Conservation (phyloP, 2,329 filamentous ascomycete species). For the Trichoderma asperellum region DNA sequence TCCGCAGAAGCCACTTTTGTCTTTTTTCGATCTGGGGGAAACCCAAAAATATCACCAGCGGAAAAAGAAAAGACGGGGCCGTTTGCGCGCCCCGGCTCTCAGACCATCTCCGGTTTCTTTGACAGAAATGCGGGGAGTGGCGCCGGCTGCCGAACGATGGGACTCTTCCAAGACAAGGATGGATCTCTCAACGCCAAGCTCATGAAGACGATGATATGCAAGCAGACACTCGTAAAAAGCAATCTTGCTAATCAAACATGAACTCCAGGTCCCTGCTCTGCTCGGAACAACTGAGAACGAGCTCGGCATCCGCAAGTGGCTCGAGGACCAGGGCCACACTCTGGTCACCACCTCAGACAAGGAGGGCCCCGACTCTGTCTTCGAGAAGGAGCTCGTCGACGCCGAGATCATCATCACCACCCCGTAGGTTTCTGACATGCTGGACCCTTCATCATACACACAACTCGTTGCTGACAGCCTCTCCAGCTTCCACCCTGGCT, state of each 20-base stretch:
- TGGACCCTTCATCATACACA: neutral
- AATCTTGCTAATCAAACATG: neutral
- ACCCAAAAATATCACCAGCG: neutral
- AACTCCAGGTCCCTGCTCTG: slow-evolving; percentile 70
- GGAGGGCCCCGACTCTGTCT: slow-evolving; percentile 88
- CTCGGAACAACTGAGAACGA: slow-evolving; percentile 98
- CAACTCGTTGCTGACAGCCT: neutral
- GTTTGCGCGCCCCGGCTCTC: neutral
- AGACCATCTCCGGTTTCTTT: neutral
- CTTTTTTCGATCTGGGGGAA: neutral
- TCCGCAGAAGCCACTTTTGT: neutral
- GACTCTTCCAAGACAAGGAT: neutral
- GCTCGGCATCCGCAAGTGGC: slow-evolving; percentile 95
- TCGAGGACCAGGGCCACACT: slow-evolving; percentile 95
- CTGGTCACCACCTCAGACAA: slow-evolving; percentile 98
- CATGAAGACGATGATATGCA: neutral
- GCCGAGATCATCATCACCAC: slow-evolving; percentile 99
- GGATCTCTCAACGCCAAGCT: neutral
- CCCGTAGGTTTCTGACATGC: slow-evolving; percentile 60
- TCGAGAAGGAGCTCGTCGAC: slow-evolving; percentile 94
- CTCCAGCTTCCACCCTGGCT: slow-evolving; percentile 91
- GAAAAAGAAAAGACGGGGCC: neutral
- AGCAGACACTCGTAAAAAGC: neutral
- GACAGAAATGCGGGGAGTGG: slow-evolving; percentile 28
- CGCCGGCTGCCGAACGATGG: neutral